These are phyloP conservation scores for Hanseniaspora lindneri DNA, from an alignment of 805 yeast genomes.

Conservation along the genomic window DNA sequence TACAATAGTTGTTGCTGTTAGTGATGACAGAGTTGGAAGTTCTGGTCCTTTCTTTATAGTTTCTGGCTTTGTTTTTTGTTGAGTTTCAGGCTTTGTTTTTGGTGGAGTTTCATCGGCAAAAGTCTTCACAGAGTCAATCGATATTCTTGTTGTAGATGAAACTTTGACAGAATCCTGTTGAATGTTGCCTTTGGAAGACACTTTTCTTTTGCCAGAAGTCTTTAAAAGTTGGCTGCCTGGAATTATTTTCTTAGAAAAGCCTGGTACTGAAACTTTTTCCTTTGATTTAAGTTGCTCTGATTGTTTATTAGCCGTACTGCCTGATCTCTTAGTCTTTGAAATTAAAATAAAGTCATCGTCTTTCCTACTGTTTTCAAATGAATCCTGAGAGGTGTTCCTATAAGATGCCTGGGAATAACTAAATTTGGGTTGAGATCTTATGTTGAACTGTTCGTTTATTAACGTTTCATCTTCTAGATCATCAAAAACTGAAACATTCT, in stretches of 20 bases:
- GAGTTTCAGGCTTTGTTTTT: too few species aligned
- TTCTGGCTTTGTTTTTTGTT: neutral
- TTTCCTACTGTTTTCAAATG: neutral
- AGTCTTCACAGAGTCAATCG: too few species aligned
- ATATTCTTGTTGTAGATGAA: neutral
- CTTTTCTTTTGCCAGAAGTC: neutral
- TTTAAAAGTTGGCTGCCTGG: constrained; percentile 7
- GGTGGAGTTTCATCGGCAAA: too few species aligned
- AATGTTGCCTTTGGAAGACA: neutral
- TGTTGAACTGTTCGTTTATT: neutral
- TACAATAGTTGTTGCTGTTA: neutral
- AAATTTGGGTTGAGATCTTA: neutral
- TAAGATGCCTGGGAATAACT: neutral
- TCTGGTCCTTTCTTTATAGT: neutral
- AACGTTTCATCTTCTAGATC: neutral
- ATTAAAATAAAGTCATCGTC: neutral
- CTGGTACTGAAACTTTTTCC: neutral
- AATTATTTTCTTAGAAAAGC: neutral
- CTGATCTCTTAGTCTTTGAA: neutral
- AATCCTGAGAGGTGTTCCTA: neutral
- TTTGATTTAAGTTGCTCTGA: neutral
- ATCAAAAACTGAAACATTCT: neutral
- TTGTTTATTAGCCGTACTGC: neutral
- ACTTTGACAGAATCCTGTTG: neutral
- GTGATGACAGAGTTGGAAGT: neutral